Evolutionary conservation across 768 basidiomycete species (phyloP), one percentile per base, ranked within the genome.

Genomic region (Imleria badia): DNA sequence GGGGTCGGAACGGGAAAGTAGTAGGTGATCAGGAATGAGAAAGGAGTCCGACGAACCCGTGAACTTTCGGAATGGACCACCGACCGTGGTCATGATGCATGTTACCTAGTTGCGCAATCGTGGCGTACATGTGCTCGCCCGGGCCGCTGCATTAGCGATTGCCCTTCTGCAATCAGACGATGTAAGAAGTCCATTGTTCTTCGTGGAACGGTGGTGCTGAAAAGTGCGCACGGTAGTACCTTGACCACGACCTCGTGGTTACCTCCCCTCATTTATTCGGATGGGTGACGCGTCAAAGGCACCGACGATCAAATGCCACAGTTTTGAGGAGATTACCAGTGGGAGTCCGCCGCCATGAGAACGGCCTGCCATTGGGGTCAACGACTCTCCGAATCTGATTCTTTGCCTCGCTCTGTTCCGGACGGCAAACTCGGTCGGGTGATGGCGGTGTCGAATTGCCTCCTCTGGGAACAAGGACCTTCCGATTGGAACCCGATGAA

Each of bases 391-490:
- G 14, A 26, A 40, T 31, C 12, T n/a, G 42, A 48, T 45, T 42
- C 40, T 17, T 53, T 39, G 46, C 42, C 23, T 55, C 51, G 48
- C 48, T 34, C 48, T 41, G 36, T 63, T 51, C 54, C 36, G 48
- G 33, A 30, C 40, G 50, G 61, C 48, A 45, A 58, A 57, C 50
- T 40, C 6, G 30, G 39, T 22, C 23, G 34, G 34, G 20, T 23
- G 54, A 50, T 42, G 36, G 26, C 17, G 35, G 31, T 40, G 50
- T 26, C 39, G 33, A 43, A 52, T 29, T 60, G n/a, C 44, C 26
- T 33, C 61, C 62, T 48, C 45, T 48, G 53, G 61, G 50, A 62
- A 64, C 3, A n/a, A 23, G 35, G 38, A 39, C 30, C 22, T 50
- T 48, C 42, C 54, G 62, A 56, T 55, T 43, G 34, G 58, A 48